Base-by-base conservation (phyloP, 768 basidiomycete genomes). In the Calocera viscosa region DNA sequence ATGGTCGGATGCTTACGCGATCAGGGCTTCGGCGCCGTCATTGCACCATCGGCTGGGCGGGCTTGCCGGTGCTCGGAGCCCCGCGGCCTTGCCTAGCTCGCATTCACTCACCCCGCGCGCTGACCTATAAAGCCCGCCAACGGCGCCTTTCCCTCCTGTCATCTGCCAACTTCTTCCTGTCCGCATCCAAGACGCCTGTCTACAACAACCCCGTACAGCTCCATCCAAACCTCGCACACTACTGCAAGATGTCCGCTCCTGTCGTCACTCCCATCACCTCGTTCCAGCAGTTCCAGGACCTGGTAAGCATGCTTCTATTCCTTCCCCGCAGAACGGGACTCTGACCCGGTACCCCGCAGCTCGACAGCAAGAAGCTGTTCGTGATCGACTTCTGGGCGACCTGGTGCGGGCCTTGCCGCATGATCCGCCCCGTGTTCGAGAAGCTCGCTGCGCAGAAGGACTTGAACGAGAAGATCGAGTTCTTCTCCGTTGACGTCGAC, bases 401-500 rank as follows among this genome's bases (percentile, higher is more conserved):
- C 1, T 89, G 88, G 88, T 89, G 85, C 75, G 86, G 86, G 17
- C 87, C 87, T 16, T 89, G 87, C 83, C 80, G 76, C 66, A 69
- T 79, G 41, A 88, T 89, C 76, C 82, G 82, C 22, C 88, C 88
- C 65, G 72, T 86, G 43, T 84, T 88, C 70, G 84, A 87, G 74
- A 78, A 80, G 69, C 72, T 86, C n/a, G 79, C 84, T 1, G 69
- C 76, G 0, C 47, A 72, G 12, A 70, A 70, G 3, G 73, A 75
- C 24, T 72, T 70, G 65, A 68, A 75, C 1, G 76, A 73, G 14
- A 65, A 67, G 10, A 73, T 87, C 66, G 79, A 80, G 19, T 87
- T 89, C 74, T 88, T 86, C 80, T 88, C 87, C 73, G 84, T 90
- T 66, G 84, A 92, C 69, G 82, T 89, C 33, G 90, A 92, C 70